Percentiles rank a stretch among this genome's conserved stretches.
These are phyloP conservation scores for Juncus inflexus DNA, from an alignment of 176 grass and related monocot species.

Conservation along the genomic window DNA sequence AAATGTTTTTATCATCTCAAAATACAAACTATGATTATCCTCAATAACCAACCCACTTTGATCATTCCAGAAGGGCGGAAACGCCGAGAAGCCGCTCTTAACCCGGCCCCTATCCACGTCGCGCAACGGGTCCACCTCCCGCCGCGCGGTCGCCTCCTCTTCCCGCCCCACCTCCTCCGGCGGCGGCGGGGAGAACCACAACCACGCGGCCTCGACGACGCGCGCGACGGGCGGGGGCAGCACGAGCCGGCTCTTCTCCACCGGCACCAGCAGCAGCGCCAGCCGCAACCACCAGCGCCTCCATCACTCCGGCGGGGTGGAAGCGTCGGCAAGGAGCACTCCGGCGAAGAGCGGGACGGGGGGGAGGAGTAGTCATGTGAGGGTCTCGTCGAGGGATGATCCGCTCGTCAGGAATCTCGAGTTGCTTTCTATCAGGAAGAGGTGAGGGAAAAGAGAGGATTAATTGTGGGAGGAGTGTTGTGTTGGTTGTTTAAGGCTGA, in stretches of 20 bases:
- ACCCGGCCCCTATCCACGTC: conserved; percentile 41
- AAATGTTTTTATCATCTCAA: too few relatives aligned
- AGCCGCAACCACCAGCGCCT: conserved; percentile 62
- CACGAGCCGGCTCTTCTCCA: conserved; percentile 44
- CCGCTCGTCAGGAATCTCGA: conserved; percentile 53
- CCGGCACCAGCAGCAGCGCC: conserved; percentile 55
- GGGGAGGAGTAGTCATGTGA: conserved; percentile 6
- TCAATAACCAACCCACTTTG: too few relatives aligned
- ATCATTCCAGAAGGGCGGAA: conserved; percentile 14
- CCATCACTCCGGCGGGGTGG: conserved; percentile 66
- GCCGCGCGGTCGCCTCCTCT: conserved; percentile 58
- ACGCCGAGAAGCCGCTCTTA: conserved; percentile 35
- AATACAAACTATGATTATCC: too few relatives aligned
- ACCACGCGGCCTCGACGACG: neutral
- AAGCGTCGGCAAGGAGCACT: conserved; percentile 34
- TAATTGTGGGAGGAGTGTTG: conserved; percentile 9
- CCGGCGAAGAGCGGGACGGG: conserved; percentile 43
- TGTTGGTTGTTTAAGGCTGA: too few relatives aligned
- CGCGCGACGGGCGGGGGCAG: conserved; percentile 34
- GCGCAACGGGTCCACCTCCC: conserved; percentile 61
- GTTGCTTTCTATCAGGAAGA: conserved; percentile 74
- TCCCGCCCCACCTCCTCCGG: conserved; percentile 56
- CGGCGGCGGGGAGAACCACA: conserved; percentile 30
- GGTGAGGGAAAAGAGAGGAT: conserved; percentile 31
- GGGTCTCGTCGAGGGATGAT: conserved; percentile 42